Conservation (phyloP, 805 yeast species). For the Candida qinlingensis region DNA sequence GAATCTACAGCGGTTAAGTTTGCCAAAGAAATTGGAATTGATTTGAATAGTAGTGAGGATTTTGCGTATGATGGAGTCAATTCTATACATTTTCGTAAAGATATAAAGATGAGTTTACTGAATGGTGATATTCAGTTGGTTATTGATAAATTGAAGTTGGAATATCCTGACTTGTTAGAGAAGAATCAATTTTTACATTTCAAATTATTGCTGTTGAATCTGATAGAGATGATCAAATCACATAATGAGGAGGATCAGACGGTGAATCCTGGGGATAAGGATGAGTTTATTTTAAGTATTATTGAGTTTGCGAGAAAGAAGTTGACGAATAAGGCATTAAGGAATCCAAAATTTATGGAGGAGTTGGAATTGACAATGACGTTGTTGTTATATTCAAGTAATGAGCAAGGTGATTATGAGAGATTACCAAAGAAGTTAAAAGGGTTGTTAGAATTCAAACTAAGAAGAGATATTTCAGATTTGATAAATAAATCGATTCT, state of each 20-base stretch:
- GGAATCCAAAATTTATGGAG: constrained; percentile 52
- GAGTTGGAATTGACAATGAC: constrained; percentile 85
- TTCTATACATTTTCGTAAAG: constrained; percentile 47
- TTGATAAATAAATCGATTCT: constrained; percentile 66
- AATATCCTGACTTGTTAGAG: constrained; percentile 63
- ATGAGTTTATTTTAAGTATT: constrained; percentile 46
- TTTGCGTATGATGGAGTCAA: constrained; percentile 19
- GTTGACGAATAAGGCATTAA: constrained; percentile 55
- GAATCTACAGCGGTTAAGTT: constrained; percentile 54
- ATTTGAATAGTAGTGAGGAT: constrained; percentile 17
- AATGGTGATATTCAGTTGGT: constrained; percentile 59
- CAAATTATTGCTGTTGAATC: constrained; percentile 61
- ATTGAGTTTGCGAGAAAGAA: constrained; percentile 57
- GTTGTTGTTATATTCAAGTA: constrained; percentile 47
- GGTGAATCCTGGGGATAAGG: constrained; percentile 28
- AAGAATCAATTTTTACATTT: constrained; percentile 62
- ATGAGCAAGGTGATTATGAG: constrained; percentile 14
- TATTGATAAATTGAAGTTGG: constrained; percentile 48
- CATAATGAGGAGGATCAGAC: constrained; percentile 21
- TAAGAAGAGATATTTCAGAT: constrained; percentile 62
- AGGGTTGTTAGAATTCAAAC: constrained; percentile 49
- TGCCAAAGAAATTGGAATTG: constrained; percentile 24
- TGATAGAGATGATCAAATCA: constrained; percentile 73
- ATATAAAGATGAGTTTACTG: constrained; percentile 48
- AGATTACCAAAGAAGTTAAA: constrained; percentile 49